Conservation (phyloP, 495 filamentous ascomycete species). For the Bacidia gigantensis region DNA sequence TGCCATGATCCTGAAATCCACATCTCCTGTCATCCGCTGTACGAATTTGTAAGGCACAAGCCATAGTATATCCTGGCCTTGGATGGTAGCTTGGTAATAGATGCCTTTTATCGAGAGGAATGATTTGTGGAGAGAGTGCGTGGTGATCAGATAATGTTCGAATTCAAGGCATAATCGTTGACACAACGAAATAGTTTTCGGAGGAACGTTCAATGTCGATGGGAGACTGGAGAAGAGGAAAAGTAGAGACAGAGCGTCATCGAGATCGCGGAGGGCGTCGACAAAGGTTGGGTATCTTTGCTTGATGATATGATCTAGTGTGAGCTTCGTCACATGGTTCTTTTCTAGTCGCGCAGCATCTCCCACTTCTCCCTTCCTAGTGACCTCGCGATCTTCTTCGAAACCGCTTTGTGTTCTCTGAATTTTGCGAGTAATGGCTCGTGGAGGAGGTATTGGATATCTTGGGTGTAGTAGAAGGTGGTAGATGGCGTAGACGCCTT, state of each 20-base stretch:
- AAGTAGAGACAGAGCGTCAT: conserved; percentile 91
- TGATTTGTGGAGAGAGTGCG: conserved; percentile 80
- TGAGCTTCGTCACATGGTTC: conserved; percentile 70
- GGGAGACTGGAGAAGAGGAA: conserved; percentile 97
- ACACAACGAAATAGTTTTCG: conserved; percentile 86
- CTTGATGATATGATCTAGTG: conserved; percentile 89
- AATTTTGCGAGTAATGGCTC: conserved; percentile 93
- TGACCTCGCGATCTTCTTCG: conserved; percentile 89
- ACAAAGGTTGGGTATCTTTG: conserved; percentile 96
- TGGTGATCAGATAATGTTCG: conserved; percentile 88
- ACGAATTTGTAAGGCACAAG: conserved; percentile 95
- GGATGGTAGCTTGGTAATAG: conserved; percentile 96
- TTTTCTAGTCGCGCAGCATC: conserved; percentile 78
- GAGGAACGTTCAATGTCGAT: conserved; percentile 68
- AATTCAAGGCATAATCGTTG: conserved; percentile 87
- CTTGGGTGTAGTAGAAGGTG: conserved; percentile 98
- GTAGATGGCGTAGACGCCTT: conserved; percentile 80
- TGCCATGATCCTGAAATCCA: conserved; percentile 97
- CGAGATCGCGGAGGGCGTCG: conserved; percentile 86
- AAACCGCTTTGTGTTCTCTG: conserved; percentile 86
- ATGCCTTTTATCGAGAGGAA: conserved; percentile 98
- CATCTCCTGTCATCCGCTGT: conserved; percentile 77
- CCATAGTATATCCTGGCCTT: conserved; percentile 97
- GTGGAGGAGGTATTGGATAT: conserved; percentile 95
- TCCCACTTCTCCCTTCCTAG: conserved; percentile 80